These are phyloP conservation scores for Saraca asoca DNA, from an alignment of 331 rosid genomes.

Conservation along the genomic window DNA sequence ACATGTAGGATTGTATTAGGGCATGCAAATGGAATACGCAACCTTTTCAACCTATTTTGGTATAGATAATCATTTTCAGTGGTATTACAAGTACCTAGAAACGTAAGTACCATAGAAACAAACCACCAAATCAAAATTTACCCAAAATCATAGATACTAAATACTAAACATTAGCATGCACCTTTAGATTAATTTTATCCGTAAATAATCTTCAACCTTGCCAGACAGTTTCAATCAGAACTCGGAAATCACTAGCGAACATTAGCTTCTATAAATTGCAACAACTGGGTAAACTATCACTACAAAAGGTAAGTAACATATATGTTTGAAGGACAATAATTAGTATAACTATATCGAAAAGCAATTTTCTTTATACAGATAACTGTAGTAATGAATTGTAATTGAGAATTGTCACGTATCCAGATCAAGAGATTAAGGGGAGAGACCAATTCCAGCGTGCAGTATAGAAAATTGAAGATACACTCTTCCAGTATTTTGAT, in stretches of 20 bases:
- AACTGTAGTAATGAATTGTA: neutral
- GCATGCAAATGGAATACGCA: too few species aligned
- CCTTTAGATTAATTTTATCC: neutral
- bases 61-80: too few species aligned
- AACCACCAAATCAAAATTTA: neutral
- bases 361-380: neutral
- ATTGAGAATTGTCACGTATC: neutral
- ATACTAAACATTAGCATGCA: neutral
- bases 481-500: conserved; percentile 3
- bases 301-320: neutral
- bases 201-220: conserved; percentile 9
- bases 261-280: conserved; percentile 18
- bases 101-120: conserved; percentile 11
- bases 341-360: conserved; percentile 8
- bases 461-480: neutral
- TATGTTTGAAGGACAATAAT: conserved; percentile 2
- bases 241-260: neutral
- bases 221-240: neutral
- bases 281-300: conserved; percentile 6
- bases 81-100: too few species aligned
- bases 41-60: too few species aligned
- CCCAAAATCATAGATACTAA: conserved; percentile 3
- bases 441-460: neutral
- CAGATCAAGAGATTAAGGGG: neutral
- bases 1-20: too few species aligned